Evolutionary conservation across 202 grass and related monocot genomes (phyloP), one percentile per base, ranked within the genome.

Genomic region (Panicum virgatum): DNA sequence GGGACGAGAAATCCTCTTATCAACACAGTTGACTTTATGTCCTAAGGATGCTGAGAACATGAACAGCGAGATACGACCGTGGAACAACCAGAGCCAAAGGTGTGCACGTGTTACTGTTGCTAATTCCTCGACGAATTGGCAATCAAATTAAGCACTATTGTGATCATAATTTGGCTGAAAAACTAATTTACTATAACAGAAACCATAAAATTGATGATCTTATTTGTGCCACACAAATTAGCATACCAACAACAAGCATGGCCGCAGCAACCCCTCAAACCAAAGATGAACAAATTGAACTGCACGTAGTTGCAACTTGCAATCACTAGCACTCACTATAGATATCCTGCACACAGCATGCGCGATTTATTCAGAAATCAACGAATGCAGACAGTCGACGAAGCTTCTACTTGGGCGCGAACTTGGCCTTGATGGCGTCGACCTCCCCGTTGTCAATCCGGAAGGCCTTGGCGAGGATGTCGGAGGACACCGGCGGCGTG

Each of bases 381-480:
- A 69, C 6, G 77, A 38, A 43, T 75, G 7, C 36, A 32, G 1
- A 51, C 9, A 1, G 5, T 9, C 27, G 18, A 26, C n/a, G n/a
- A 19, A 0, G 2, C 16, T 7, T 6, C 73, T 85, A 78, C 45
- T 86, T 89, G 22, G 85, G 71, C 13, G 71, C 81, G 39, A 94
- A 84, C 76, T 47, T 73, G 53, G 62, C 27, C 68, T 92, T 96
- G 83, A 92, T 82, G 7, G 53, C 66, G 5, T 92, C 72, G 13
- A 96, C 86, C 48, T 89, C 38, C 0, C 51, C 20, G 43, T 59
- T 60, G 25, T 26, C n/a, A 32, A 90, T 72, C 63, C 83, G 66
- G 77, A 96, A 92, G 7, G 93, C 76, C 88, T 87, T 92, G 30
- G 90, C 81, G 11, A 96, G 83, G 12, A 92, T 57, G 73, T 84